Evolutionary conservation across 805 yeast species (phyloP), one percentile per base, ranked within the genome.

Genomic region (Barnettozyma sucrosica): DNA sequence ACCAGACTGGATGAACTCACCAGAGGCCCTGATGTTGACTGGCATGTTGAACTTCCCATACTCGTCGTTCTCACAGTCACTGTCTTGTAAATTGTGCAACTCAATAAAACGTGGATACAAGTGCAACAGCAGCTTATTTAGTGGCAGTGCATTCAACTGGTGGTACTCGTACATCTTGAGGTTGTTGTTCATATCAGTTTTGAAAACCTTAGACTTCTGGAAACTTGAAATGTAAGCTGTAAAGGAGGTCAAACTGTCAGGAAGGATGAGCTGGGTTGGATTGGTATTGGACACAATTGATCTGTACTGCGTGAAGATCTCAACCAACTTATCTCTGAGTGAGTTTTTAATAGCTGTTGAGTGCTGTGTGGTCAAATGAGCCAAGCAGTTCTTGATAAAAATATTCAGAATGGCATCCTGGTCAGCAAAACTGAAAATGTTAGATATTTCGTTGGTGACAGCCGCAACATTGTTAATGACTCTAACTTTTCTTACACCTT

Each of bases 381-480:
- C 50, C 30, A 71, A 48, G 24, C 73, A 68, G 50, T 79, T 79
- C 50, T 81, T 75, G 9, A 83, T 63, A 44, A 83, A 66, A 28
- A 83, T 63, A 41, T 77, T 75, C 47, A 75, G 53, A 2, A 80
- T 67, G 0, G 83, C 75, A 55, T 85, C 90, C 58, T 86, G 88
- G 59, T 89, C 96, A 10, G 85, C 83, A 64, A 83, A 87, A 46
- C 81, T 78, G 66, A 87, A 87, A 7, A 89, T 83, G 47, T 85
- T 89, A 43, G 76, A 76, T 37, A 85, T 67, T 46, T 87, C 75
- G 51, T 83, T 85, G 2, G 93, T 80, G 14, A 88, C 90, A 0
- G 95, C 86, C 41, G 87, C 79, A n/a, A 85, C 83, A 48, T 81
- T 70, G 60, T 93, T 93, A 43, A 86, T 76, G n/a, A 89, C 89